phyloP scores from a whole-genome alignment of 2,329 filamentous ascomycete genomes.

The Simplicillium aogashimaense region DNA sequence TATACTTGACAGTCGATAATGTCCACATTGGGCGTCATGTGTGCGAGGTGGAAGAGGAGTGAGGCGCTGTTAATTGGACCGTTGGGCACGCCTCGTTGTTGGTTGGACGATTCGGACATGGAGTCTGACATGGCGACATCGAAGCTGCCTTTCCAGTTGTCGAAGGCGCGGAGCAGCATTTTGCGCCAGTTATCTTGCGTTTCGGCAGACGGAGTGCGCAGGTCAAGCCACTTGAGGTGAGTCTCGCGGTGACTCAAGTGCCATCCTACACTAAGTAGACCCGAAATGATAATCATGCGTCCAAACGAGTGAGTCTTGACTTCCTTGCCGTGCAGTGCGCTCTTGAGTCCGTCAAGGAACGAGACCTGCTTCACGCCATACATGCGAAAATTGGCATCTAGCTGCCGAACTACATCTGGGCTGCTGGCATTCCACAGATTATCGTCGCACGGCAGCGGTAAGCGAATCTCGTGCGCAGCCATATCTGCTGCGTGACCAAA shows the following conservation, averaged over 20 bases:
- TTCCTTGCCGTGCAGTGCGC: conserved; percentile 68
- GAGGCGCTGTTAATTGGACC: conserved; percentile 68
- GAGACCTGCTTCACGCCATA: conserved; percentile 71
- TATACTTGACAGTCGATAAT: conserved; percentile 87
- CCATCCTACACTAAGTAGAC: conserved; percentile 83
- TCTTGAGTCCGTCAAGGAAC: conserved; percentile 78
- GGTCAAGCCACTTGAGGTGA: conserved; percentile 70
- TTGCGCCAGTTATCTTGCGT: conserved; percentile 68
- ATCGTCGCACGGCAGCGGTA: conserved; percentile 82
- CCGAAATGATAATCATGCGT: conserved; percentile 82
- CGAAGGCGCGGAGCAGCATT: conserved; percentile 68
- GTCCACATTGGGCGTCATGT: conserved; percentile 82
- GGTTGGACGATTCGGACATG: conserved; percentile 21
- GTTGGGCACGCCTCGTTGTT: conserved; percentile 42
- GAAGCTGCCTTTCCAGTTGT: conserved; percentile 80
- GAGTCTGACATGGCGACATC: conserved; percentile 51
- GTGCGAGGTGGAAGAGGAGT: conserved; percentile 75
- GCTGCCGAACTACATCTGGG: conserved; percentile 64
- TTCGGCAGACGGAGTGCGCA: conserved; percentile 50
- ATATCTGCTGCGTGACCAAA: conserved; percentile 86
- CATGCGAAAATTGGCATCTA: conserved; percentile 66
- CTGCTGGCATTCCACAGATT: conserved; percentile 75
- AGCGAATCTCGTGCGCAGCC: conserved; percentile 80
- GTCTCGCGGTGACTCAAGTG: conserved; percentile 82
- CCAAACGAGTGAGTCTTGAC: conserved; percentile 84